These are phyloP conservation scores for Trametes gibbosa DNA, from an alignment of 768 basidiomycete genomes.

Conservation along the genomic window DNA sequence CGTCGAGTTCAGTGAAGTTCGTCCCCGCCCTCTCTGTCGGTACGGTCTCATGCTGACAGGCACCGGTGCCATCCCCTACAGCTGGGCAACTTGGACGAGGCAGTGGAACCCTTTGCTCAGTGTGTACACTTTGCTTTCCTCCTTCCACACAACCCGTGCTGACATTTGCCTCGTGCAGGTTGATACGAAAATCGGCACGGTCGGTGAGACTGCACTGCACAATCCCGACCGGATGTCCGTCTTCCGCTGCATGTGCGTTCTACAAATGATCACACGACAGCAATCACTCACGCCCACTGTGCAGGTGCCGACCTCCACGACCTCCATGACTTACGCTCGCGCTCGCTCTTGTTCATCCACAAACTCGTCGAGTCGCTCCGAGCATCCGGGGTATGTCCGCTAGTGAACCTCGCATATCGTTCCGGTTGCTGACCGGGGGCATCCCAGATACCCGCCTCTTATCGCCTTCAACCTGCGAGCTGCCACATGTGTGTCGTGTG, in stretches of 20 bases:
- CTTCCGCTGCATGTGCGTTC: constrained; percentile 56
- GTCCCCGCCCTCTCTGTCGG: not conserved
- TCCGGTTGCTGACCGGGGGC: constrained; percentile 1
- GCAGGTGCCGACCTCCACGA: constrained; percentile 67
- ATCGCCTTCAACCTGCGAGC: constrained; percentile 59
- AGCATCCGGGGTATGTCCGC: constrained; percentile 49
- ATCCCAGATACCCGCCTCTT: constrained; percentile 56
- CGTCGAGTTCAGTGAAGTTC: constrained; percentile 39
- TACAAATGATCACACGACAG: constrained; percentile 6
- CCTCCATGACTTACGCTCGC: constrained; percentile 60
- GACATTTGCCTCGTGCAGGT: constrained; percentile 32
- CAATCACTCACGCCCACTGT: not conserved
- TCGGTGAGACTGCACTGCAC: constrained; percentile 61
- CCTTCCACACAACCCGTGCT: constrained; percentile 1
- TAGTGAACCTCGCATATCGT: not conserved
- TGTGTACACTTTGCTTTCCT: constrained; percentile 30
- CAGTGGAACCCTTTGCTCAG: constrained; percentile 63
- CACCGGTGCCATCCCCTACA: constrained; percentile 25
- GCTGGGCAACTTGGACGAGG: constrained; percentile 53
- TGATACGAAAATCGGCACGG: constrained; percentile 46
- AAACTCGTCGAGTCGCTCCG: constrained; percentile 58
- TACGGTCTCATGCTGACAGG: constrained; percentile 8
- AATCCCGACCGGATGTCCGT: constrained; percentile 62
- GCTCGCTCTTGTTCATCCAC: constrained; percentile 62
- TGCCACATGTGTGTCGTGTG: constrained; percentile 59